Evolutionary conservation across 1,284 basidiomycete genomes (phyloP).

Genomic region (Melampsora americana): DNA sequence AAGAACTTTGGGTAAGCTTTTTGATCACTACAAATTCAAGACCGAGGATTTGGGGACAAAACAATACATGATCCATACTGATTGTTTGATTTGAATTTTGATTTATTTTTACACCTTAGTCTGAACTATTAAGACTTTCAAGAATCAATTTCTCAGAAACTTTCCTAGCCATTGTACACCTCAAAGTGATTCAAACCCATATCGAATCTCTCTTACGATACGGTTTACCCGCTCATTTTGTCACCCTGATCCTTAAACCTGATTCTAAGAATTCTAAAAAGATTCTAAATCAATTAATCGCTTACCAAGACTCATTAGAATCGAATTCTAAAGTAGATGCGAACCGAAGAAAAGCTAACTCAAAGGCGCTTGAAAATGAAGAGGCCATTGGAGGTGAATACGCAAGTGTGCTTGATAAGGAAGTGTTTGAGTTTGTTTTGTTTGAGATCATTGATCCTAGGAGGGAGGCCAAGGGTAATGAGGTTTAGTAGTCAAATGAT

Average conservation of each 20-base stretch:
- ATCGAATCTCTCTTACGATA: conserved; percentile 94
- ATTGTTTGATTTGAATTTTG: background rate
- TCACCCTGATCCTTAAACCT: conserved; percentile 80
- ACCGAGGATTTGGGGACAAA: too few relatives aligned
- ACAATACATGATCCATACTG: background rate
- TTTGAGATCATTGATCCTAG: conserved; percentile 42
- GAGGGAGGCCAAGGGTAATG: conserved; percentile 26
- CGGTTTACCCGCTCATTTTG: conserved; percentile 88
- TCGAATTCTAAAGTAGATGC: conserved; percentile 2
- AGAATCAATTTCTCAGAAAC: conserved; percentile 96
- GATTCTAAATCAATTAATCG: conserved; percentile 68
- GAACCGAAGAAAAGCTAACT: background rate
- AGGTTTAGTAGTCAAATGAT: too few relatives aligned
- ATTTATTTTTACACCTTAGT: conserved; percentile 59
- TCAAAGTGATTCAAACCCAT: conserved; percentile 86
- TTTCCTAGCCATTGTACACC: conserved; percentile 87
- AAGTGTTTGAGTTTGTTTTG: conserved; percentile 44
- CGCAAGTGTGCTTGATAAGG: conserved; percentile 41
- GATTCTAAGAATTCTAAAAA: conserved; percentile 75
- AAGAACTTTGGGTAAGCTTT: conserved; percentile 82
- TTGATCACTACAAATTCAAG: background rate
- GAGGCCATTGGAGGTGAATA: conserved; percentile 37
- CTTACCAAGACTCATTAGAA: conserved; percentile 73
- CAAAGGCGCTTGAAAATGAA: conserved; percentile 2
- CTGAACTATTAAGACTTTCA: conserved; percentile 85